A percentile compares a stretch with the other conserved stretches of the same genome.
Evolutionary conservation across 116 monocot species (phyloP).

Genomic region (Zostera marina): DNA sequence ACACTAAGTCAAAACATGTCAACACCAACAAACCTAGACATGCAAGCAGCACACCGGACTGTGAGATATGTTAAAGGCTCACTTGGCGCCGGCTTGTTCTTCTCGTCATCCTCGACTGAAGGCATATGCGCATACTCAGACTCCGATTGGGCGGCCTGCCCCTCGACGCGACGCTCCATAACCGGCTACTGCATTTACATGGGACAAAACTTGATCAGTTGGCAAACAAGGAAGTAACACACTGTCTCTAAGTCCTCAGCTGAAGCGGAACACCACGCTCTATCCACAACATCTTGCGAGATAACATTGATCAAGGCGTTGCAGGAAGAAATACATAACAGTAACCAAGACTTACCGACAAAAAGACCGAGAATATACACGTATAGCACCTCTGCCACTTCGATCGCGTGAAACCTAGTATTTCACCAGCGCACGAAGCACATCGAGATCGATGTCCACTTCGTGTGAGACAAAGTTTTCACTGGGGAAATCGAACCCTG

Average conservation of each 20-base stretch:
- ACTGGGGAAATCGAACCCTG: neutral
- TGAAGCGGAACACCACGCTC: too few relatives aligned
- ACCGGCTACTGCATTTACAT: neutral
- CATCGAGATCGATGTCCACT: constrained; percentile 3
- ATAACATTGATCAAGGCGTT: neutral
- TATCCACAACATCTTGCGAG: too few relatives aligned
- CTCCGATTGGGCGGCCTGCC: constrained; percentile 3
- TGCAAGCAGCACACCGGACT: neutral
- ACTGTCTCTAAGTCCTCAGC: too few relatives aligned
- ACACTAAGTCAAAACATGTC: neutral
- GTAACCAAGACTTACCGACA: too few relatives aligned
- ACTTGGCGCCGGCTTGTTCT: neutral
- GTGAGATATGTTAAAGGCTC: neutral
- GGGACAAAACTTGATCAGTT: neutral
- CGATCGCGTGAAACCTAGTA: neutral
- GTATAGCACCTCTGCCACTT: neutral
- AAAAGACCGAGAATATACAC: neutral
- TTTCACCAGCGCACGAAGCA: constrained; percentile 5
- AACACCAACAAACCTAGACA: neutral
- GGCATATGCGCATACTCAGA: neutral
- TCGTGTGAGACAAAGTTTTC: neutral
- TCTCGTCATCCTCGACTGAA: neutral
- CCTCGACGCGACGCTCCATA: neutral
- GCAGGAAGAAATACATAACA: too few relatives aligned
- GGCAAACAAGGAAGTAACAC: neutral